A percentile compares a stretch with the other conserved stretches of the same genome.
phyloP scores from a whole-genome alignment of 2,329 filamentous ascomycete species.

The Hymenoscyphus infarciens region DNA sequence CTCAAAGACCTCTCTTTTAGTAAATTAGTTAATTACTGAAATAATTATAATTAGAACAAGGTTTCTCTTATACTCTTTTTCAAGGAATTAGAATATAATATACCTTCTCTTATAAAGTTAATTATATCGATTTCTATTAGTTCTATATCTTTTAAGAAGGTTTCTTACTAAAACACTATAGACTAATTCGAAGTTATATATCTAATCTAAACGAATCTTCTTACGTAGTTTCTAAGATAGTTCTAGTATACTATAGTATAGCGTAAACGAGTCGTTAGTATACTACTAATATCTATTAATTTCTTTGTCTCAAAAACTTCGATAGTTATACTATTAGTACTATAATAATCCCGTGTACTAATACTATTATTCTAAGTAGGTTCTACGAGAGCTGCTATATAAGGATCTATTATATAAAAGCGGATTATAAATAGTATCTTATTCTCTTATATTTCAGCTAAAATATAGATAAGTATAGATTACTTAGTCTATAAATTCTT shows the following conservation, averaged over 20 bases:
- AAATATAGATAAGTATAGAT: slow-evolving; percentile 15
- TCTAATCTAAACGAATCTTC: slow-evolving; percentile 23
- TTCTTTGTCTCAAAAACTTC: background rate
- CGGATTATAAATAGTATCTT: slow-evolving; percentile 20
- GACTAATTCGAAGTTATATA: slow-evolving; percentile 18
- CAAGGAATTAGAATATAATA: slow-evolving; percentile 21
- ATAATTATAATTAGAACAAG: slow-evolving; percentile 14
- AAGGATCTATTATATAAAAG: slow-evolving; percentile 17
- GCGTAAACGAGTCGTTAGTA: slow-evolving; percentile 17
- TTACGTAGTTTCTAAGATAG: slow-evolving; percentile 18
- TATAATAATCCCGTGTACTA: too few relatives aligned
- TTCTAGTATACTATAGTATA: background rate
- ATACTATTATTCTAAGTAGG: slow-evolving; percentile 6
- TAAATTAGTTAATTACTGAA: too few relatives aligned
- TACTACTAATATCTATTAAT: slow-evolving; percentile 11
- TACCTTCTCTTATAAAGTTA: slow-evolving; percentile 19
- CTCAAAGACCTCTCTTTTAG: too few relatives aligned
- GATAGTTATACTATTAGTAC: too few relatives aligned
- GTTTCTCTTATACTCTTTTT: slow-evolving; percentile 9
- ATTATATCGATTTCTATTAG: slow-evolving; percentile 17
- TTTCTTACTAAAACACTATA: slow-evolving; percentile 15
- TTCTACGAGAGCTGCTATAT: slow-evolving; percentile 13
- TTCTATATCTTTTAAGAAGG: background rate
- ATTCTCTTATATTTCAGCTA: slow-evolving; percentile 20
- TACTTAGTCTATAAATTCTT: too few relatives aligned